phyloP scores from a whole-genome alignment of 2,329 filamentous ascomycete species.

The Fusarium tuaranense region DNA sequence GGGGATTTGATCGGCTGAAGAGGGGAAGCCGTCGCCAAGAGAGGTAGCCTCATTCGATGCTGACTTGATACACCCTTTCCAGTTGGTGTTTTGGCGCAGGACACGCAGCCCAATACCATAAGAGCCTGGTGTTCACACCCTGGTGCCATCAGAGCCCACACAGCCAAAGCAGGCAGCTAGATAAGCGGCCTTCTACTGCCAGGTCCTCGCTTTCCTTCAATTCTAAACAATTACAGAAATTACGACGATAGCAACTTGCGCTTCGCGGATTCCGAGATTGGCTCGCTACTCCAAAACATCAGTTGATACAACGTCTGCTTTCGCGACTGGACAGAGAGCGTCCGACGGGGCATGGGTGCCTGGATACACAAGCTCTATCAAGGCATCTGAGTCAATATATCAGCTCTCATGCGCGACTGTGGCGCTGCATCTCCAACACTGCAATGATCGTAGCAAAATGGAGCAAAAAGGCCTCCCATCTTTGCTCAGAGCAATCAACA shows the following conservation, averaged over 20 bases:
- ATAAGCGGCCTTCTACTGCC: not conserved
- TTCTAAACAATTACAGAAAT: not conserved
- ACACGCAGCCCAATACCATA: not conserved
- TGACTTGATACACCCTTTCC: not conserved
- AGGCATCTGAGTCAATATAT: not conserved
- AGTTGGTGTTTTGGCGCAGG: not conserved
- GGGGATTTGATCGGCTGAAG: not conserved
- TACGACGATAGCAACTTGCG: rapidly evolving
- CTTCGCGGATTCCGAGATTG: not conserved
- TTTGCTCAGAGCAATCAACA: not conserved
- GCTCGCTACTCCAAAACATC: not conserved
- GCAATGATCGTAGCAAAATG: not conserved
- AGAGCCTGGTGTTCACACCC: not conserved
- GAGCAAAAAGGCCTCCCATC: not conserved
- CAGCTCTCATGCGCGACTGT: not conserved
- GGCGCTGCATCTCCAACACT: not conserved
- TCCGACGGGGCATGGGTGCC: not conserved
- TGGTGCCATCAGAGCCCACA: not conserved
- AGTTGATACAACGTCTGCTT: not conserved
- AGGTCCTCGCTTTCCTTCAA: not conserved
- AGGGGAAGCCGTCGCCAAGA: not conserved
- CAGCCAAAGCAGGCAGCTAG: not conserved
- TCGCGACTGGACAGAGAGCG: not conserved
- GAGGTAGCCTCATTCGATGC: not conserved
- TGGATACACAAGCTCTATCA: not conserved